A percentile compares a stretch with the other conserved stretches of the same genome.
phyloP scores from a whole-genome alignment of 2,329 filamentous ascomycete species.

The Alternaria triticimaculans region DNA sequence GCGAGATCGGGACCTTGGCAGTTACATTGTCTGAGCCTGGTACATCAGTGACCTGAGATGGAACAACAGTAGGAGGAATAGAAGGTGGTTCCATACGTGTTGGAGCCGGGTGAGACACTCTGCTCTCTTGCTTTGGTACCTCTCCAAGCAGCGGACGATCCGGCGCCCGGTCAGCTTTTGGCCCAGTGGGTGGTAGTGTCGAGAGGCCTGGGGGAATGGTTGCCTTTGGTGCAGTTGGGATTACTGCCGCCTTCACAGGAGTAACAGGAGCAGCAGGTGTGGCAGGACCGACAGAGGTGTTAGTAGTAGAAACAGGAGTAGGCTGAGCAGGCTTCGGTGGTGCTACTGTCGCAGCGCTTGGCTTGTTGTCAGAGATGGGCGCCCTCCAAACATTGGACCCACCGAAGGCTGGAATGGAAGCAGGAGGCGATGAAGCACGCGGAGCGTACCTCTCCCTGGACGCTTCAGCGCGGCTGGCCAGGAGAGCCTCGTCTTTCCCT shows the following conservation, averaged over 20 bases:
- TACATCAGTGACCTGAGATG: constrained; percentile 11
- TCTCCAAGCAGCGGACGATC: constrained; percentile 37
- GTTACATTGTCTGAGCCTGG: constrained; percentile 19
- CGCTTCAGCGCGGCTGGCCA: constrained; percentile 55
- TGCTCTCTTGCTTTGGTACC: constrained; percentile 25
- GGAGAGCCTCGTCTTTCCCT: constrained; percentile 53
- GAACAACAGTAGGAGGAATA: constrained; percentile 21
- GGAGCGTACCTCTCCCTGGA: constrained; percentile 55
- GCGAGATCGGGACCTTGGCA: constrained; percentile 17
- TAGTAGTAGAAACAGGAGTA: constrained; percentile 27
- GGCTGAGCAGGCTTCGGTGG: constrained; percentile 36
- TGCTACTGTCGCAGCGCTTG: constrained; percentile 27
- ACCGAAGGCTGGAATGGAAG: constrained; percentile 64
- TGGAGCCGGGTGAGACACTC: constrained; percentile 20
- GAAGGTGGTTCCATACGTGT: constrained; percentile 32
- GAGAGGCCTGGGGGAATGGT: constrained; percentile 48
- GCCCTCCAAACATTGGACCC: constrained; percentile 55
- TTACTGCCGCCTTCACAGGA: constrained; percentile 23
- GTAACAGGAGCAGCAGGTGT: constrained; percentile 23
- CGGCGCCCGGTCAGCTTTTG: constrained; percentile 45
- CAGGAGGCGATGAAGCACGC: constrained; percentile 59
- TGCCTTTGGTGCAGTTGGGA: constrained; percentile 39
- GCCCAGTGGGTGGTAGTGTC: constrained; percentile 49
- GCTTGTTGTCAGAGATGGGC: constrained; percentile 45
- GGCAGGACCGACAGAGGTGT: constrained; percentile 10